phyloP scores from a whole-genome alignment of 1,284 basidiomycete genomes.

The Cutaneotrichosporon sp. region DNA sequence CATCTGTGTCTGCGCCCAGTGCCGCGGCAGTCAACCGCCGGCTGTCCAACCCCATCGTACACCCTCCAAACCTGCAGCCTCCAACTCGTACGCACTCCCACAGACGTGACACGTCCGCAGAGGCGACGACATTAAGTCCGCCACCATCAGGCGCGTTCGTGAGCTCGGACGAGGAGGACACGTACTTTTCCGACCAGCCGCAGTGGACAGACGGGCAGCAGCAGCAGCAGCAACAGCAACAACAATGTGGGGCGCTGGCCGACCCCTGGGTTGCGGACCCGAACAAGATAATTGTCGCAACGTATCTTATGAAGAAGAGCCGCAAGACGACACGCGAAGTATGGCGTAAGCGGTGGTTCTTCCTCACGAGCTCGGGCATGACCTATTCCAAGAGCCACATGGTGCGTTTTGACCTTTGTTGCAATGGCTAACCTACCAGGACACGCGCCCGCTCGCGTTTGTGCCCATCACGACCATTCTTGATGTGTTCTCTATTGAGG shows the following conservation, averaged over 20 bases:
- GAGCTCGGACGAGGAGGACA: constrained; percentile 31
- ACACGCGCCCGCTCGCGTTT: constrained; percentile 76
- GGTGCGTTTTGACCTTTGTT: constrained; percentile 50
- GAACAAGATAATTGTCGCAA: constrained; percentile 72
- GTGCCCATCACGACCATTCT: constrained; percentile 80
- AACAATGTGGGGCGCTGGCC: background rate
- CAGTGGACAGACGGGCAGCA: constrained; percentile 15
- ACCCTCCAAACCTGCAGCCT: constrained; percentile 1
- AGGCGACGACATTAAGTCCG: constrained; percentile 4
- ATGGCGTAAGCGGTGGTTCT: constrained; percentile 94
- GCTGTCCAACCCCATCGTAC: constrained; percentile 5
- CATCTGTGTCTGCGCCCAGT: constrained; percentile 7
- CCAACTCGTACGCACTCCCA: background rate
- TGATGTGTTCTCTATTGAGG: constrained; percentile 70
- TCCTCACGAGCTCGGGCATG: constrained; percentile 71
- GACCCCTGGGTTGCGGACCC: constrained; percentile 49
- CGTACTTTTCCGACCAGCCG: constrained; percentile 32
- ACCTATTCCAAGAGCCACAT: constrained; percentile 84
- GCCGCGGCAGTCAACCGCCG: constrained; percentile 10
- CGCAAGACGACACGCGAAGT: constrained; percentile 85
- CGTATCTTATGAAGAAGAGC: constrained; percentile 82
- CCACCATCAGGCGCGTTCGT: constrained; percentile 9
- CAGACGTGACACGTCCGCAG: background rate
- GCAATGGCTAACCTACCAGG: constrained; percentile 52
- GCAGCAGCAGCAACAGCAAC: background rate